phyloP scores from a whole-genome alignment of 164 flowering plant genomes.

The Umbilicus rupestris region DNA sequence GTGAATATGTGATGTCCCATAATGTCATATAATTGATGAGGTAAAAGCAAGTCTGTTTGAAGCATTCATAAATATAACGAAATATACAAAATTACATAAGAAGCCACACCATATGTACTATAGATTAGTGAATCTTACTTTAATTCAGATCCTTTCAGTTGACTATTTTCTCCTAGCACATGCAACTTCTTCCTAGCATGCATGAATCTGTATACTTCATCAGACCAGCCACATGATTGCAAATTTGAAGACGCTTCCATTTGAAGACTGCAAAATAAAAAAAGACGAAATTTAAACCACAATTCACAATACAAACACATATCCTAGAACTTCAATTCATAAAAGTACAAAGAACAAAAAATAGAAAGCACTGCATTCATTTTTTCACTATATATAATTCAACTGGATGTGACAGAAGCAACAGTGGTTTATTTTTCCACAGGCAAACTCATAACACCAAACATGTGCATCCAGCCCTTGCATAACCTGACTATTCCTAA shows the following conservation, averaged over 20 bases:
- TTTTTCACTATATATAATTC: neutral
- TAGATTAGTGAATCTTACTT: conserved; percentile 38
- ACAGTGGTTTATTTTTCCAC: too few species aligned
- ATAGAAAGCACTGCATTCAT: neutral
- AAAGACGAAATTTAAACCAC: neutral
- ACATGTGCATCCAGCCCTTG: neutral
- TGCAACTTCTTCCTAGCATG: conserved; percentile 39
- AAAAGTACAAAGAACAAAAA: neutral
- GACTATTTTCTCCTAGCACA: conserved; percentile 20
- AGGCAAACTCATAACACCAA: neutral
- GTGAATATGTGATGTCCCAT: neutral
- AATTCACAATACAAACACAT: neutral
- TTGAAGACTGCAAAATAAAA: conserved; percentile 36
- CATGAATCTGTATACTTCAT: conserved; percentile 57
- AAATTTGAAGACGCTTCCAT: conserved; percentile 45
- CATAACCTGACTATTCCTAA: neutral
- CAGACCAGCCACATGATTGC: conserved; percentile 66
- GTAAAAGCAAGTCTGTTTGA: neutral
- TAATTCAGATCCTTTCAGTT: conserved; percentile 18
- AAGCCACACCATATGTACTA: neutral
- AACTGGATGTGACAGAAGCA: neutral
- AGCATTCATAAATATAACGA: neutral
- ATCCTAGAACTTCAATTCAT: neutral
- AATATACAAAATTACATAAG: neutral
- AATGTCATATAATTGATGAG: neutral